Percentiles rank a stretch among this genome's conserved stretches.
phyloP scores from a whole-genome alignment of 116 monocot species.

The Phalaenopsis hybrid region DNA sequence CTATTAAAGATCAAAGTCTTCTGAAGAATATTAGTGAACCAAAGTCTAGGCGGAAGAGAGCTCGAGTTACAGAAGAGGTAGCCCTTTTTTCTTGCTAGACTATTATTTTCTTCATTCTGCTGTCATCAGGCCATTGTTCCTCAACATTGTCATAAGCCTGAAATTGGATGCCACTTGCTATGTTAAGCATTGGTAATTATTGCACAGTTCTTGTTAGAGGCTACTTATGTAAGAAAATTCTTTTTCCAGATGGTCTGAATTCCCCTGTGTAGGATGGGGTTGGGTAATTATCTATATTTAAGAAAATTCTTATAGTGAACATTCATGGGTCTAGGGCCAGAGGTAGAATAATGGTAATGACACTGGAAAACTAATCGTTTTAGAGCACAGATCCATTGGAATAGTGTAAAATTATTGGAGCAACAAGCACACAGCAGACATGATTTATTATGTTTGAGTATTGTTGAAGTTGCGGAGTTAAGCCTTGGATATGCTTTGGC shows the following conservation, averaged over 20 bases:
- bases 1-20: slow-evolving; percentile 8
- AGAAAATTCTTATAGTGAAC: neutral
- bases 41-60: slow-evolving; percentile 18
- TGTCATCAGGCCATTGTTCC: neutral
- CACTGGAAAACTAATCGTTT: neutral
- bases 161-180: neutral
- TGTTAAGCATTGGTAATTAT: neutral
- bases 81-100: neutral
- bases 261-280: neutral
- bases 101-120: neutral
- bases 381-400: neutral
- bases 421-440: neutral
- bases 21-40: neutral
- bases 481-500: neutral
- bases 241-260: neutral
- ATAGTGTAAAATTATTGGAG: neutral
- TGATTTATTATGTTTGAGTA: neutral
- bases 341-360: neutral
- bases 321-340: neutral
- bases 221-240: neutral
- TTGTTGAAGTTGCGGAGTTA: neutral
- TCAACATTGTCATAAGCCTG: neutral
- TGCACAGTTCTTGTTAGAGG: neutral
- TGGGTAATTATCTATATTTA: neutral
- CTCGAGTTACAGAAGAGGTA: slow-evolving; percentile 18